Base-by-base conservation (phyloP, 2,329 filamentous ascomycete genomes). In the Fusarium fracticaudum region DNA sequence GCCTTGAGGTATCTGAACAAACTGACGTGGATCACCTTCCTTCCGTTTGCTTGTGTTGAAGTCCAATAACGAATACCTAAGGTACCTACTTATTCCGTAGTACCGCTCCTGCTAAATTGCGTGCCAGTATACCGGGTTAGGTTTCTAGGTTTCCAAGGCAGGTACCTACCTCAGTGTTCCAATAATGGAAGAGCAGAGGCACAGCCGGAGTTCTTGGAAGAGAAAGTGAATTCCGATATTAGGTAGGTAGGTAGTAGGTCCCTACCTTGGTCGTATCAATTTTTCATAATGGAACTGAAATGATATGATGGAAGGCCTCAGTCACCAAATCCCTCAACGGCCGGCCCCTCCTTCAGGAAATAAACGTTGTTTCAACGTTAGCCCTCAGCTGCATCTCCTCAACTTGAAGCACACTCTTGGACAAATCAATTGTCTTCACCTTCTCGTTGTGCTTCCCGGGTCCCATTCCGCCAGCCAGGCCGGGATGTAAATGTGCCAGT, bases 341-440 rank as follows among this genome's bases (percentile, higher is more conserved):
- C 41, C 31, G 59, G 43, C 31, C 48, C 37, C 43, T 43, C 37
- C 38, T 41, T 47, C 55, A 55, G 35, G 44, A 66, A 72, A 53
- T 62, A 64, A 74, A 59, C 26, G 50, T 68, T 61, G 63, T 64
- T 69, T 74, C 71, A 74, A 69, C 48, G 51, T 61, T 40, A 57
- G 35, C 66, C 37, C 29, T 50, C 38, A 37, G 64, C 72, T 72
- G 64, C 71, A 72, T 66, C 64, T 69, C 33, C 41, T 61, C 50
- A 63, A 63, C 48, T 68, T 55, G 37, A 26, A 75, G 64, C 68
- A 75, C 68, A 74, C 41, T 60, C 48, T 64, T 69, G 55, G 59
- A 55, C 72, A 74, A 73, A 75, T 74, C 72, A 73, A 40, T 60
- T 33, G 58, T 48, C 51, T 45, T 69, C 24, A 9, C 69, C 57